Base-by-base conservation (phyloP, 495 filamentous ascomycete species). In the Penicillium bovifimosum region DNA sequence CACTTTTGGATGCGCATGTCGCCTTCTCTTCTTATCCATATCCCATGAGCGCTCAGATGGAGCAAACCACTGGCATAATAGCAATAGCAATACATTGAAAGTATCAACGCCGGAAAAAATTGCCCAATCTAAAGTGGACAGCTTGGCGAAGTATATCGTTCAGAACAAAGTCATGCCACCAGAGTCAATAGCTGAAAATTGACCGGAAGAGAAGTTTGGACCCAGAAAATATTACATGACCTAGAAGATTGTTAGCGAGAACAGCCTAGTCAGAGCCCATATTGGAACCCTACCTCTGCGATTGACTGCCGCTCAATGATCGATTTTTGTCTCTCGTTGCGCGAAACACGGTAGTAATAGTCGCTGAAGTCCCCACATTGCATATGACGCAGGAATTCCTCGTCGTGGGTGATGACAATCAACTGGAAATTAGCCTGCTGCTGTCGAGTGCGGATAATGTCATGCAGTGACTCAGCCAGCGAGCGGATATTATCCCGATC, bases 351-450 rank as follows among this genome's bases (percentile, higher is more conserved):
- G 55, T 84, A 97, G 57, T 96, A 99, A 60, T 84, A 81, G 66
- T 97, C 95, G 54, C 85, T 87, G 67, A 95, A 96, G 59, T 97
- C 93, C n/a, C 81, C 82, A 67, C 89, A 92, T 61, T 90, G 83
- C 95, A 99, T 99, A 53, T 87, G 81, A 42, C 83, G 80, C 59
- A 99, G 65, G 67, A 99, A 99, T 55, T 96, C 91, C 71, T 97
- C 93, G 70, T 99, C 93, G 76, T 99, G 93, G 31, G 93, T 99
- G 67, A 99, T 99, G 50, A 97, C 88, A 68, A 99, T 95, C 38
- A 97, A 79, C 75, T 97, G 95, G 74, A 99, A 95, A 60, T 99
- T 99, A 16, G 83, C 76, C 77, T 99, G 93, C 55, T 83, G 75
- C 59, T 84, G 79, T n/a, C 93, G 82, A 32, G 82, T 70, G 61